Percentiles rank a stretch among this genome's conserved stretches.
phyloP scores from a whole-genome alignment of 2,329 filamentous ascomycete species.

The Epichloe elymi region DNA sequence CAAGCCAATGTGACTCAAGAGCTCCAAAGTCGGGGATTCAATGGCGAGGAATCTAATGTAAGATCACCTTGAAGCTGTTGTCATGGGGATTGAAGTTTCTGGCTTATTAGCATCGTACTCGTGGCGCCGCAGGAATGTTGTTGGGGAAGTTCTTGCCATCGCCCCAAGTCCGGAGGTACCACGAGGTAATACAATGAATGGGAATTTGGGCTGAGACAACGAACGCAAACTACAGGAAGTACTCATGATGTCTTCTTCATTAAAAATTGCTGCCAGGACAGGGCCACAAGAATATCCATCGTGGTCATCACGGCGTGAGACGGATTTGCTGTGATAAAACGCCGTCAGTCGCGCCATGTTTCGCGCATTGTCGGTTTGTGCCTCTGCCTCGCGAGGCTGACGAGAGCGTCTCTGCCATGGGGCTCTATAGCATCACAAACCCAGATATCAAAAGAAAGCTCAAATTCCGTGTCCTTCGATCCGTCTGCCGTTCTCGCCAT shows the following conservation, averaged over 20 bases:
- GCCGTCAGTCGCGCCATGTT: background rate
- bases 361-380: background rate
- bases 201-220: too few species aligned
- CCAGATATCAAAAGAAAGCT: background rate
- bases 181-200: background rate
- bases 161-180: background rate
- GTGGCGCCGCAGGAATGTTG: background rate
- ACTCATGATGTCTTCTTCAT: too few species aligned
- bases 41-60: background rate
- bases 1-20: too few species aligned
- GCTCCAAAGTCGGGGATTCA: too few species aligned
- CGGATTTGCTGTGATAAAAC: too few species aligned
- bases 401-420: background rate
- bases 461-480: background rate
- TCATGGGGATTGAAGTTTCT: background rate
- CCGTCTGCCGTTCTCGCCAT: constrained; percentile 1
- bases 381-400: background rate
- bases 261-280: too few species aligned
- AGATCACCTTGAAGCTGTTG: background rate
- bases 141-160: background rate
- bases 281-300: too few species aligned
- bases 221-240: too few species aligned
- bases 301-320: too few species aligned
- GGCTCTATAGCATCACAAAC: background rate
- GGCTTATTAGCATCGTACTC: background rate